Base-by-base conservation (phyloP, 2,329 filamentous ascomycete genomes). In the Triangularia setosa region DNA sequence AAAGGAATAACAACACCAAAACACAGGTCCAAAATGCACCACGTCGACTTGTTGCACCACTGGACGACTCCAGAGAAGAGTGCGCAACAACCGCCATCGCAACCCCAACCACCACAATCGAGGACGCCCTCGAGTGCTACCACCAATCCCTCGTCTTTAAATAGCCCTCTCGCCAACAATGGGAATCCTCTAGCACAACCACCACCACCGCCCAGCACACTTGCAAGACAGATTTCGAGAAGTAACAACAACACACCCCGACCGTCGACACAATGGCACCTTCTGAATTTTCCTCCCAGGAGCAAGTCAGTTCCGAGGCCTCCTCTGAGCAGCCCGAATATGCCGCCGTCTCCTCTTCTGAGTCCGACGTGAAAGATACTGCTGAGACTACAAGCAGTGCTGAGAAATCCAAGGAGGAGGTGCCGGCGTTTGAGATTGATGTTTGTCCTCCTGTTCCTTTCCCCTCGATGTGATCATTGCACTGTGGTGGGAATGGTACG, bases 331-430 rank as follows among this genome's bases (percentile, higher is more conserved):
- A 74, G 64, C 73, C 72, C 14, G 69, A 70, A 60, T 58, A 67
- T 61, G 72, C 72, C 1, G 60, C 57, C 58, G 65, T 76, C 48
- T 71, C 72, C 23, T 56, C 64, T 4, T 61, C 68, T 44, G 74
- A 75, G 66, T 67, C 67, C 35, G 71, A 72, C 44, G 59, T 73
- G 60, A 75, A 73, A n/a, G 72, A 75, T 12, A 14, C 4, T 65
- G 75, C 73, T 18, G 69, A 66, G 11, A 72, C 69, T 52, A 72
- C 74, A 1, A 70, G n/a, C n/a, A n/a, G 72, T 25, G 30, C 7
- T 1, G 72, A 74, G 7, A 64, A 76, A 4, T 70, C 74, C 1
- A 73, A 70, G 65, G 69, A 75, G 52, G 73, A 76, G 61, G 73
- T 70, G 52, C 67, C 30, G 30, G 30, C 30, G 6, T 33, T 12